Evolutionary conservation across 768 basidiomycete genomes (phyloP), one percentile per base, ranked within the genome.

Genomic region (Mrakia hoshinonis): DNA sequence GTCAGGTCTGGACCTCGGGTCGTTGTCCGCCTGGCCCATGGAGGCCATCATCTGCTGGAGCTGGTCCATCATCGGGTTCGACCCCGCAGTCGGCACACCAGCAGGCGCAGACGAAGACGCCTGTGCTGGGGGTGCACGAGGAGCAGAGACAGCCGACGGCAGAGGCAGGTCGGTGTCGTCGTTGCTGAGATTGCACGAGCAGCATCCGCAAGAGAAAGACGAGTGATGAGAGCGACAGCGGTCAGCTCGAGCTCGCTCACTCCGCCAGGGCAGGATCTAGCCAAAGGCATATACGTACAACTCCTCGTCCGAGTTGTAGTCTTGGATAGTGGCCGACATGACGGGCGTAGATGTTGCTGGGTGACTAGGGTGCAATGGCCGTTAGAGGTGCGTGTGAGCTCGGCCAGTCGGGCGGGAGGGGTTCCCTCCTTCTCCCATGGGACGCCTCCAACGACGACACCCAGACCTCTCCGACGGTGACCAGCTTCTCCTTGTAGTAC

Each of bases 91-190:
- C 22, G 66, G 34, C 39, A 54, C 43, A 34, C 18, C 39, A 13
- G 67, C 15, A 22, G 55, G 29, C n/a, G 67, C 26, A 20, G 67
- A 60, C 12, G 47, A 31, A n/a, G 36, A 15, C 4, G 69, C 48
- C 4, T 15, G 26, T 7, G n/a, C 43, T 3, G 38, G 34, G 10
- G 65, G 0, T 31, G 58, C 20, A 24, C n/a, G 58, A 9, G 26
- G 31, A 49, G 68, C 9, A 15, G 47, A n/a, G 31, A 65, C 58
- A 3, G 65, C 51, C 0, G 70, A 58, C 4, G 70, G 70, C 11
- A 72, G 65, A 13, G 70, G 70, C 10, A 72, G 70, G n/a, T 72
- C 70, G 31, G 70, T 73, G 38, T 73, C 72, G 39, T 68, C 72
- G 36, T 69, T 54, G 61, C 72, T 73, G 48, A 13, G 39, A 36